Evolutionary conservation across 2,329 filamentous ascomycete species (phyloP).

Genomic region (Alternaria solani): DNA sequence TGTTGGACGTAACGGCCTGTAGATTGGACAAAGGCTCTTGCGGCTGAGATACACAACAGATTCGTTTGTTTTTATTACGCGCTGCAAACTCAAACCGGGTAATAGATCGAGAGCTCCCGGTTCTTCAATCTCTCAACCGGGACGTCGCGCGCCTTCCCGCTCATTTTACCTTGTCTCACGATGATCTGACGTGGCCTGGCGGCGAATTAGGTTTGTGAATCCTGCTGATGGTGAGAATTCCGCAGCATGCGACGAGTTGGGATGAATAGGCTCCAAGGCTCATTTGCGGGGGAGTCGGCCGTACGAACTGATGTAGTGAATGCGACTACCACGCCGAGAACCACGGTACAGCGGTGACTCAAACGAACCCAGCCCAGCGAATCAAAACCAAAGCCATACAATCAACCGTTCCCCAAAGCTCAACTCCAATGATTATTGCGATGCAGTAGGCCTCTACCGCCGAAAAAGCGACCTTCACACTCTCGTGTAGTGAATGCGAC

Average conservation of each 20-base stretch:
- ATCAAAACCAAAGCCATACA: too few relatives aligned
- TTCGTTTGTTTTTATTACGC: background rate
- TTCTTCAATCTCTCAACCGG: background rate
- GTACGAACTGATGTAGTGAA: background rate
- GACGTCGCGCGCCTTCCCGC: background rate
- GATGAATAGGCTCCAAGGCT: too few relatives aligned
- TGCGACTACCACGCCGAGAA: too few relatives aligned
- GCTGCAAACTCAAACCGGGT: background rate
- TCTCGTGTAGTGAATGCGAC: background rate
- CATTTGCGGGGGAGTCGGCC: background rate
- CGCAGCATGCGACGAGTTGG: background rate
- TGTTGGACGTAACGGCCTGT: background rate
- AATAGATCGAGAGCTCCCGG: background rate
- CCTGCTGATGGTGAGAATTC: background rate
- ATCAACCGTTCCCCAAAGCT: too few relatives aligned
- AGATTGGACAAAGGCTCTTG: background rate
- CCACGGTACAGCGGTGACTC: too few relatives aligned
- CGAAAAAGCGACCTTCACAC: too few relatives aligned
- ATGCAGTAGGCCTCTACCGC: too few relatives aligned
- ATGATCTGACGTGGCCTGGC: conserved; percentile 6
- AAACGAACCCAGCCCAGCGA: too few relatives aligned
- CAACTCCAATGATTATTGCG: too few relatives aligned
- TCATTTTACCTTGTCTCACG: background rate
- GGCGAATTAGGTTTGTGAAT: background rate
- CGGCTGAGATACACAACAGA: background rate